Base-by-base conservation (phyloP, 805 yeast species). In the Metschnikowia baotianmanensis region DNA sequence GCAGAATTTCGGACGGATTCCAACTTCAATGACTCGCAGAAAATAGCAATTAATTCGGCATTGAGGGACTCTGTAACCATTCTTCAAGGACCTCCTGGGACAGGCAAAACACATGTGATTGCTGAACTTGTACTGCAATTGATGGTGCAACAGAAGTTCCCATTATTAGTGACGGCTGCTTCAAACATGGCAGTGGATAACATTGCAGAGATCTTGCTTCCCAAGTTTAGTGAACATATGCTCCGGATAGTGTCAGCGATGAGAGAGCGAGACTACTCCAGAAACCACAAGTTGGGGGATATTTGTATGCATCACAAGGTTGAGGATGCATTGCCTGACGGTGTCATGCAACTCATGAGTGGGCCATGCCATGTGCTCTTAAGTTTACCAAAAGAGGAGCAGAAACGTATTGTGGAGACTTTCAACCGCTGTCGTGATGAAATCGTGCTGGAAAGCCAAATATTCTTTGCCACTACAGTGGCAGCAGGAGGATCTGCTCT, bases 71-170 rank as follows among this genome's bases (percentile, higher is more conserved):
- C 45, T 6, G 34, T 48, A 20, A 28, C 41, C 17, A 29, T 48
- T 25, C 40, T 49, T 34, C 96, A 90, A 60, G 97, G 97, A 12
- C 97, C 96, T 9, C 97, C 97, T 4, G 74, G 73, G 15, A 89
- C 96, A 0, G 96, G 97, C 59, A 90, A 90, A 58, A 89, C 97
- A 0, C 91, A 86, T n/a, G 88, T 96, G 0, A 86, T 96, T 0
- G 90, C 96, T 1, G 82, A 95, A 0, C 85, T 90, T 41, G 77
- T 89, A 19, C 82, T 84, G 50, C 96, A 87, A 53, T 64, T 87
- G 38, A 70, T 80, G 3, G n/a, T 10, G n/a, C 5, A 12, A 8
- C 8, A 25, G 5, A 11, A 25, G 13, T 76, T 68, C 50, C 87
- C 87, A 2, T 77, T 82, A 26, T 60, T 82, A 39, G 86, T 82